Percentiles rank a stretch among this genome's conserved stretches.
Evolutionary conservation across 176 grass and related monocot species (phyloP).

Genomic region (Olyra latifolia): DNA sequence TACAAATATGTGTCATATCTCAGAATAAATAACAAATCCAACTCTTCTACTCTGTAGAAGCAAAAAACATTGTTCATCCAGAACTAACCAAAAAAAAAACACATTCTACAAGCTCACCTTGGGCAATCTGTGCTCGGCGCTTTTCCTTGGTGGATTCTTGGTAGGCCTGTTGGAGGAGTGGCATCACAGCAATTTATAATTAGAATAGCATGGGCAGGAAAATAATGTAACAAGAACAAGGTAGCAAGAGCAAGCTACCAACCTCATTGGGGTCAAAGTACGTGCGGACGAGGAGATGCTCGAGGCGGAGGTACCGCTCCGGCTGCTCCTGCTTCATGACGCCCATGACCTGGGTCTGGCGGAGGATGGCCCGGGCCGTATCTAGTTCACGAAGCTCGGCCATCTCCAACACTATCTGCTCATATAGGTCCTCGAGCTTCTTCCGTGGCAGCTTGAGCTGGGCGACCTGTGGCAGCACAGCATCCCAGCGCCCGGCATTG

Average conservation of each 20-base stretch:
- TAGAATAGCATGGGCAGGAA: background rate
- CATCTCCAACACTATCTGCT: slow-evolving; percentile 99
- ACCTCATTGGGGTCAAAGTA: slow-evolving; percentile 98
- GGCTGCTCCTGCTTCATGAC: slow-evolving; percentile 99
- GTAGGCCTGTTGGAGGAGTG: slow-evolving; percentile 61
- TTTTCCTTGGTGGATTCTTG: slow-evolving; percentile 99
- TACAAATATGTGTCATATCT: background rate
- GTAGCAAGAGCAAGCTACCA: background rate
- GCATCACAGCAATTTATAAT: slow-evolving; percentile 27
- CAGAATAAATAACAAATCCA: background rate
- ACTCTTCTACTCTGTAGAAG: background rate
- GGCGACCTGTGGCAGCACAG: slow-evolving; percentile 84
- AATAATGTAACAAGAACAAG: slow-evolving; percentile 4
- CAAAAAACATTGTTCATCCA: background rate
- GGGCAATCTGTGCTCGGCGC: slow-evolving; percentile 80
- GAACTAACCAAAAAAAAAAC: slow-evolving; percentile 31
- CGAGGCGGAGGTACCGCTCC: slow-evolving; percentile 87
- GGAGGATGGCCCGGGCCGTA: slow-evolving; percentile 83
- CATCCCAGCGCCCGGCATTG: slow-evolving; percentile 91
- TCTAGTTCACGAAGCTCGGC: slow-evolving; percentile 93
- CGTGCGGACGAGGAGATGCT: slow-evolving; percentile 90
- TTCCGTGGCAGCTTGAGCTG: slow-evolving; percentile 89
- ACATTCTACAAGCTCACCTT: slow-evolving; percentile 54
- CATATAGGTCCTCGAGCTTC: slow-evolving; percentile 95
- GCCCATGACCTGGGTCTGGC: slow-evolving; percentile 97